Base-by-base conservation (phyloP, 2,329 filamentous ascomycete genomes). In the Raffaelea deltoideospora region DNA sequence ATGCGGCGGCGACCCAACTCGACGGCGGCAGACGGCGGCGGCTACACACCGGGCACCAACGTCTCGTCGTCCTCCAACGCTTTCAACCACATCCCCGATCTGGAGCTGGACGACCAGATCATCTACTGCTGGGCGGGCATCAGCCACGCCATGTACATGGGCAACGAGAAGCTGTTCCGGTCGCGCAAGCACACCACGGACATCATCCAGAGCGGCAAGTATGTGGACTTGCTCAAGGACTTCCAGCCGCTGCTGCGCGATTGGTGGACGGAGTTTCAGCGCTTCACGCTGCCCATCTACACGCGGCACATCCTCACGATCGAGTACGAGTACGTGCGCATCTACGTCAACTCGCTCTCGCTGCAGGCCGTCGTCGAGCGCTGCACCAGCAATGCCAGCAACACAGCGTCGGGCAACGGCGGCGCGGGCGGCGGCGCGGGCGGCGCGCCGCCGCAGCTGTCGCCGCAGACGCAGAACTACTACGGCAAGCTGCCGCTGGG, bases 331-430 rank as follows among this genome's bases (percentile, higher is more conserved):
- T 95, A 95, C 53, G 85, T 88, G 20, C 75, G 88, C 49, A 81
- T 95, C 35, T 96, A 96, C 52, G 72, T 95, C 60, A 95, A 96
- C 55, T 94, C 87, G 1, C 66, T 98, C 2, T 87, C 87, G 3
- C 64, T 98, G 2, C 90, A 98, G 58, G 90, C 90, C 18, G 86
- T 96, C 4, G 85, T 96, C 6, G 88, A 95, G 57, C 75, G 87
- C 41, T 94, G 84, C 58, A 88, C 85, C 7, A 86, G 71, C 42
- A 80, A 87, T 44, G 76, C 77, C 17, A 61, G 60, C 10, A 63
- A 64, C 40, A 58, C 58, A 13, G 49, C 50, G 5, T 53, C 54
- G 5, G 57, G 53, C 30, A 53, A 54, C 26, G 56, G 53, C 30
- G 47, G 22, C 14, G 57, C 53, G 24, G 53, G 54, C 26, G 56